These are phyloP conservation scores for Nakazawaea laoshanensis DNA, from an alignment of 805 yeast genomes.

Conservation along the genomic window DNA sequence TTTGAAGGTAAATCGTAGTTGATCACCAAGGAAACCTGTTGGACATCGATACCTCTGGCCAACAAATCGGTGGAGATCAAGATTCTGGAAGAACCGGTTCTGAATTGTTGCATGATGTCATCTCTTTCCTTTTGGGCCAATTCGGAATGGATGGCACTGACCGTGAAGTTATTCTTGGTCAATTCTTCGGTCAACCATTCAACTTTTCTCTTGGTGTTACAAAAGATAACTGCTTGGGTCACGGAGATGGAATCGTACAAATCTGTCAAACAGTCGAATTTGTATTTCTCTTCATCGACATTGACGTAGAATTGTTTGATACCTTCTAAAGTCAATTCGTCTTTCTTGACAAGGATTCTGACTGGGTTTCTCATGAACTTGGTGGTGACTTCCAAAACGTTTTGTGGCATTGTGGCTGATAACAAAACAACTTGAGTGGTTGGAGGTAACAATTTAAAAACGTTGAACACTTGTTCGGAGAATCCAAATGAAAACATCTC, in stretches of 20 bases:
- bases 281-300: slow-evolving; percentile 89
- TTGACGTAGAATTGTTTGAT: slow-evolving; percentile 87
- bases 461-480: slow-evolving; percentile 90
- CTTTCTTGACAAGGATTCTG: slow-evolving; percentile 90
- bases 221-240: slow-evolving; percentile 96
- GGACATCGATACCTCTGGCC: slow-evolving; percentile 99
- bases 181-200: slow-evolving; percentile 81
- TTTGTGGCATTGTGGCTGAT: slow-evolving; percentile 89
- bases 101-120: slow-evolving; percentile 89
- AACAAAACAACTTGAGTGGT: slow-evolving; percentile 88
- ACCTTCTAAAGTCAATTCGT: slow-evolving; percentile 90
- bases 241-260: slow-evolving; percentile 90
- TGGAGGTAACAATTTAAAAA: slow-evolving; percentile 76
- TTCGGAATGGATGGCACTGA: slow-evolving; percentile 95
- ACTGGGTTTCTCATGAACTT: slow-evolving; percentile 93
- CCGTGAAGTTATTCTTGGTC: slow-evolving; percentile 78
- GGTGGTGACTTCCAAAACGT: slow-evolving; percentile 84
- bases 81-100: slow-evolving; percentile 88
- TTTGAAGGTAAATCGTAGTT: slow-evolving; percentile 92
- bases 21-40: slow-evolving; percentile 92
- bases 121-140: slow-evolving; percentile 95
- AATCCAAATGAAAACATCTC: slow-evolving; percentile 90
- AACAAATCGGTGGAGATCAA: slow-evolving; percentile 93
- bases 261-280: slow-evolving; percentile 91
- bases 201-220: slow-evolving; percentile 94